Percentiles rank a stretch among this genome's conserved stretches.
Evolutionary conservation across 1,284 basidiomycete species (phyloP).

Genomic region (Boletus semigastroideus): DNA sequence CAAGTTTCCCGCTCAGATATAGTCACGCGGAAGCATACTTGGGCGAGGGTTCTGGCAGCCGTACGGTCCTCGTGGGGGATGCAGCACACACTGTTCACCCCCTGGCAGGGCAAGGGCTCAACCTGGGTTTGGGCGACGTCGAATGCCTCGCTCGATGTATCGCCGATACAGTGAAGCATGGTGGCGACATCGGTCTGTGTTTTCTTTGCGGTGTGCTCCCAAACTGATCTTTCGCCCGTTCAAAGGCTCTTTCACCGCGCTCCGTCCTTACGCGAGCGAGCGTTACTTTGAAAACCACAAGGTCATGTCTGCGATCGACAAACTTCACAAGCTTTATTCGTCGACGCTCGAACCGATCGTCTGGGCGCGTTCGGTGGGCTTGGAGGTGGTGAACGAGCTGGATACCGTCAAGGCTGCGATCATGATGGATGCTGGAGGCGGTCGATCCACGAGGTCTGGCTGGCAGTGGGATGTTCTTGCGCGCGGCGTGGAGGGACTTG

Average conservation of each 20-base stretch:
- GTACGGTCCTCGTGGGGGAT: conserved; percentile 92
- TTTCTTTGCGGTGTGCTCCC: background rate
- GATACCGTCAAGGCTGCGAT: conserved; percentile 78
- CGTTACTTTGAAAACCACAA: conserved; percentile 87
- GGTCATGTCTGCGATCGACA: conserved; percentile 81
- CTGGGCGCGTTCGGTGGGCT: conserved; percentile 81
- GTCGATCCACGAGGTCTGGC: conserved; percentile 10
- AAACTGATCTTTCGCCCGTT: background rate
- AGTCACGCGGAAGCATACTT: conserved; percentile 89
- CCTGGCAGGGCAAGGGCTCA: conserved; percentile 96
- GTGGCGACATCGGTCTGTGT: conserved; percentile 77
- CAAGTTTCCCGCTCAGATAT: conserved; percentile 89
- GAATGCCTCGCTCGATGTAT: conserved; percentile 68
- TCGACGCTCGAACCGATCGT: conserved; percentile 69
- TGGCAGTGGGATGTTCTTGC: conserved; percentile 39
- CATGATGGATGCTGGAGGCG: conserved; percentile 78
- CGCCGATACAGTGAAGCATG: conserved; percentile 52
- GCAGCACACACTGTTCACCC: conserved; percentile 96
- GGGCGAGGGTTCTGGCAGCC: conserved; percentile 61
- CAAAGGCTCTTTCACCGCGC: conserved; percentile 74
- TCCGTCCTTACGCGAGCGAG: conserved; percentile 74
- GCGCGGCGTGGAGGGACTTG: conserved; percentile 36
- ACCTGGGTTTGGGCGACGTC: conserved; percentile 89
- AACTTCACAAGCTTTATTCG: conserved; percentile 83
- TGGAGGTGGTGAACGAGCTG: conserved; percentile 91